Evolutionary conservation across 2,329 filamentous ascomycete genomes (phyloP), one percentile per base, ranked within the genome.

Genomic region (Ophiocordyceps unilateralis): DNA sequence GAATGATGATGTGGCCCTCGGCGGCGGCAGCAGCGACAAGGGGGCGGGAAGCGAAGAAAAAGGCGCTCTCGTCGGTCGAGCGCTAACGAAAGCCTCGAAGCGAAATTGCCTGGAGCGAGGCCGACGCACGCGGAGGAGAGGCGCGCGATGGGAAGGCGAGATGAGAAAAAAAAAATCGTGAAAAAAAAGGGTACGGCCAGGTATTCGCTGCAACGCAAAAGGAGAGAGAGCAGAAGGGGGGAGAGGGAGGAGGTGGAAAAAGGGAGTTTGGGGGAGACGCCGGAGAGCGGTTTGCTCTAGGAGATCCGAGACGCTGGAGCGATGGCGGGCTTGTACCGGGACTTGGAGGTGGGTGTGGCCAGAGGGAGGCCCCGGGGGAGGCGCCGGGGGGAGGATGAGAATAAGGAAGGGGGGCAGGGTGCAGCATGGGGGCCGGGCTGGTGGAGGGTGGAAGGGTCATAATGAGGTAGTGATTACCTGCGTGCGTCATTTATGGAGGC

Each of bases 31-130:
- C 8, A n/a, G 8, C 15, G 21, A 15, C 39, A 15, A 28, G 36
- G 43, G 41, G 46, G 44, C 40, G 17, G 20, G 11, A 43, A 41
- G 30, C 17, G 22, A 21, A 45, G 43, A 37, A 43, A 44, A 66
- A 65, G 71, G 62, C 59, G 62, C 58, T 47, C 70, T 64, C 17
- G 9, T 17, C 37, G 21, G 19, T 39, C 66, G 66, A 72, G 62
- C 59, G 62, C 68, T 70, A 72, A 56, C 58, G 47, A 71, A 65
- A 65, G 62, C 58, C 62, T 65, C 62, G 61, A 62, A 46, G 46
- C 46, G 51, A 46, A 50, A 46, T 50, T 26, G 24, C 9, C 24
- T 26, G 24, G 7, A 26, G 24, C 24, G 24, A 26, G 24, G 24
- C 52, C 47, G 42, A 19, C 45, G 50, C 51, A 51, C 48, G 54